A percentile compares a stretch with the other conserved stretches of the same genome.
Evolutionary conservation across 768 basidiomycete species (phyloP).

Genomic region (Terana coerulea): DNA sequence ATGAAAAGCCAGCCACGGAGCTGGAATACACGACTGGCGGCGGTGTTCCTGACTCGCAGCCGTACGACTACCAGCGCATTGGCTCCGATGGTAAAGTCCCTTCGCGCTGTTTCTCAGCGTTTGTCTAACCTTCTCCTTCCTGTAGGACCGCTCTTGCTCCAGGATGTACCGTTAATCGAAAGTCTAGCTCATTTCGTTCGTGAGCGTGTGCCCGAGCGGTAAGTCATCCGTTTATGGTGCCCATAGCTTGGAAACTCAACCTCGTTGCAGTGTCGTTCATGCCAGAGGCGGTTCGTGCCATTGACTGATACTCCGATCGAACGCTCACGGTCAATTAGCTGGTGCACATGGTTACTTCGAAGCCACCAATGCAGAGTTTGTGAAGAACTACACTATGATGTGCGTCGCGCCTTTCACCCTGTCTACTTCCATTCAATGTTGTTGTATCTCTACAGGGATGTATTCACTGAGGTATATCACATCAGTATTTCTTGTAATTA

Average conservation of each 20-base stretch:
- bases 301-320: not conserved
- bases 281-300: constrained; percentile 27
- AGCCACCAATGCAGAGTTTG: constrained; percentile 43
- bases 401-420: constrained; percentile 7
- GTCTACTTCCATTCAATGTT: constrained; percentile 15
- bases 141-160: constrained; percentile 21
- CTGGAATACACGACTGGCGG: constrained; percentile 21
- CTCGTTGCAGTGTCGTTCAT: constrained; percentile 25
- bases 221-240: not conserved
- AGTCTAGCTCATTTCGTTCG: constrained; percentile 22
- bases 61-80: constrained; percentile 21
- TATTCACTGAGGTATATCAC: constrained; percentile 27
- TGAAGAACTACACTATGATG: constrained; percentile 32
- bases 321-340: too few species aligned
- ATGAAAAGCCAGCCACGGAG: constrained; percentile 15
- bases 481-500: not conserved
- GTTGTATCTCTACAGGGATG: constrained; percentile 30
- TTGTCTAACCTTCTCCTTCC: not conserved
- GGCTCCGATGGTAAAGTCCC: constrained; percentile 18
- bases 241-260: not conserved
- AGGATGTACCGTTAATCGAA: constrained; percentile 22
- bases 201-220: constrained; percentile 29
- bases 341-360: constrained; percentile 53
- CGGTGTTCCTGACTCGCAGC: constrained; percentile 21
- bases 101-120: not conserved